These are phyloP conservation scores for Alternaria gansuensis DNA, from an alignment of 2,329 filamentous ascomycete genomes.

Conservation along the genomic window DNA sequence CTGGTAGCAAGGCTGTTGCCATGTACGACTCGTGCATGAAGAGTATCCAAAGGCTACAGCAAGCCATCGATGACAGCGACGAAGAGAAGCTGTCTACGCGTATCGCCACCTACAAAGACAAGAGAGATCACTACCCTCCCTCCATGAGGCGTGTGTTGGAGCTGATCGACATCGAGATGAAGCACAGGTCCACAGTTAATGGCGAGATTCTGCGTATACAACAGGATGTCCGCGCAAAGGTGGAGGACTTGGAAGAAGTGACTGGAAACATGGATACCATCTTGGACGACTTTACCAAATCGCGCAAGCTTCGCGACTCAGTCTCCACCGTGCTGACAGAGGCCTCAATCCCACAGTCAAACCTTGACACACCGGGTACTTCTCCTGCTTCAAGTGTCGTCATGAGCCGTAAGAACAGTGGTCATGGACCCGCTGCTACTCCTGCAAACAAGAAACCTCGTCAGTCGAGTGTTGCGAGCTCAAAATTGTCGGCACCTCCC, in stretches of 20 bases:
- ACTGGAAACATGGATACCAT: constrained; percentile 79
- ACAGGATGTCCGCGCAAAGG: constrained; percentile 83
- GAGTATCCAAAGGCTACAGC: constrained; percentile 81
- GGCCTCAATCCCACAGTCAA: constrained; percentile 73
- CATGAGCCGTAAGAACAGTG: constrained; percentile 61
- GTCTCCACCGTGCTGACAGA: constrained; percentile 91
- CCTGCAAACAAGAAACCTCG: constrained; percentile 59
- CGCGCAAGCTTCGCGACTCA: constrained; percentile 85
- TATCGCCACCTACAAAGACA: constrained; percentile 91
- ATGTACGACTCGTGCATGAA: constrained; percentile 96
- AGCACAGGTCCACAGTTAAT: constrained; percentile 94
- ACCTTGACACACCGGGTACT: constrained; percentile 67
- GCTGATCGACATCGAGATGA: constrained; percentile 95
- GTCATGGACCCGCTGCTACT: constrained; percentile 56
- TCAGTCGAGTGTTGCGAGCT: constrained; percentile 57
- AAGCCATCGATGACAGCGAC: constrained; percentile 77
- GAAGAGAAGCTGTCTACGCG: constrained; percentile 71
- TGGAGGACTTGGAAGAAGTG: constrained; percentile 76
- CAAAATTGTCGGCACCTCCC: constrained; percentile 52
- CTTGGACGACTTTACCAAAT: constrained; percentile 73
- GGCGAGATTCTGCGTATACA: constrained; percentile 91
- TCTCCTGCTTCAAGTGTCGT: constrained; percentile 74
- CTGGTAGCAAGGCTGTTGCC: constrained; percentile 89
- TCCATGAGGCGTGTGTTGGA: constrained; percentile 90
- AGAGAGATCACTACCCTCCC: constrained; percentile 91